Conservation (phyloP, 768 basidiomycete species). For the Agaricus sinodeliciosus region DNA sequence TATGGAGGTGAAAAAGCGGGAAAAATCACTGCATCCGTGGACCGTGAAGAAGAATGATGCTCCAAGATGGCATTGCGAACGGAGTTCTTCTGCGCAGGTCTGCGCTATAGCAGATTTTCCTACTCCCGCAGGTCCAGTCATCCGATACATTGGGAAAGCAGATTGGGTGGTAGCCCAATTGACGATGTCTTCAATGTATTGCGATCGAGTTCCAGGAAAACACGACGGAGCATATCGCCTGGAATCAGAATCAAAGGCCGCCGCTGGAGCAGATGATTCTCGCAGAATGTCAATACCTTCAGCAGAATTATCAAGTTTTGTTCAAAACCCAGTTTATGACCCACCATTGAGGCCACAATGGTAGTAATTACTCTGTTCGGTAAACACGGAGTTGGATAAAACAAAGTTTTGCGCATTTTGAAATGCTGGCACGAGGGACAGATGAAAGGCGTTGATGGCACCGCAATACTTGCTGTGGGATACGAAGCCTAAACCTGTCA, state of each 20-base stretch:
- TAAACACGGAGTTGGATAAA: neutral
- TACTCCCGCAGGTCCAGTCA: constrained; percentile 1
- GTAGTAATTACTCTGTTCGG: neutral
- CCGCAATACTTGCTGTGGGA: no score
- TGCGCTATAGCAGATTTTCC: neutral
- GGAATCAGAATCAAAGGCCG: neutral
- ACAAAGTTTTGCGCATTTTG: neutral
- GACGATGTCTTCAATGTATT: neutral
- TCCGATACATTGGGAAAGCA: neutral
- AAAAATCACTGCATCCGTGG: neutral
- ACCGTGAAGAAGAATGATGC: constrained; percentile 8
- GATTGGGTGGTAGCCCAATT: neutral
- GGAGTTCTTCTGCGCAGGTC: neutral
- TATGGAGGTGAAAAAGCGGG: neutral
- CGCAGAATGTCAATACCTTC: neutral
- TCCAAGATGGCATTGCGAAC: neutral
- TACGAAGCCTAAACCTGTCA: no score
- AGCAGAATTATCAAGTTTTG: neutral
- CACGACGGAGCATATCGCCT: neutral
- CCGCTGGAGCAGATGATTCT: neutral
- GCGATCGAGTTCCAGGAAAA: neutral
- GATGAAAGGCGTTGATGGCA: no score
- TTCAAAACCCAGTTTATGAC: neutral
- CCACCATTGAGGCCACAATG: neutral
- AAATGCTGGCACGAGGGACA: neutral